Base-by-base conservation (phyloP, 1,139 yeast genomes). In the Nematodospora anomalae region DNA sequence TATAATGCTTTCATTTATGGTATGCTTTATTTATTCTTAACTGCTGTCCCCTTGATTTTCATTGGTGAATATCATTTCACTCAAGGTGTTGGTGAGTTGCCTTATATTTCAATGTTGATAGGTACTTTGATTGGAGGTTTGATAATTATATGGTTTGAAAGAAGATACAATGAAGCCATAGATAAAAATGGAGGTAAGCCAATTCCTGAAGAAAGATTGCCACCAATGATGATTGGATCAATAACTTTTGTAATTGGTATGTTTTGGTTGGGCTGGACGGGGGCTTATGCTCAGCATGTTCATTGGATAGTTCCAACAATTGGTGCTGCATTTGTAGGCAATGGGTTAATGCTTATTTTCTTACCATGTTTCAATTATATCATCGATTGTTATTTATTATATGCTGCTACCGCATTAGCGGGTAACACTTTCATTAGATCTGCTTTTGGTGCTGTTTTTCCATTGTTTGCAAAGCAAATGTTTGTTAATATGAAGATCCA, bases 391-490 rank as follows among this genome's bases (percentile, higher is more conserved):
- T 89, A 88, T 55, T 68, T 86, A 45, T 58, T 80, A 41, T 80
- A 82, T 53, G 95, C 96, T 4, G 96, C 96, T 10, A 83, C 95
- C 16, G 96, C 96, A 1, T 69, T 89, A 48, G 96, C 97, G 4
- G 96, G 84, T 10, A 87, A 87, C 56, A 80, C 96, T 0, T 80
- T 89, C 51, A 58, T 83, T 46, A 76, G 89, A 69, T 79, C 87
- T 2, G 61, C 71, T 11, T 72, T 74, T 53, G 79, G 78, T 28
- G 79, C 74, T 30, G 71, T 65, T 4, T 67, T 74, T 58, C 74
- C 80, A 28, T 67, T 74, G 40, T 64, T 65, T 51, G 76, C 82
- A 3, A 64, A 71, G 18, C 83, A 73, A 55, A 80, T 89, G 96
- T 87, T 88, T 60, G 60, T 67, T 11, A 74, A 73, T 46, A 73